These are phyloP conservation scores for Peribolospora baueri DNA, from an alignment of 768 basidiomycete species.

Conservation along the genomic window DNA sequence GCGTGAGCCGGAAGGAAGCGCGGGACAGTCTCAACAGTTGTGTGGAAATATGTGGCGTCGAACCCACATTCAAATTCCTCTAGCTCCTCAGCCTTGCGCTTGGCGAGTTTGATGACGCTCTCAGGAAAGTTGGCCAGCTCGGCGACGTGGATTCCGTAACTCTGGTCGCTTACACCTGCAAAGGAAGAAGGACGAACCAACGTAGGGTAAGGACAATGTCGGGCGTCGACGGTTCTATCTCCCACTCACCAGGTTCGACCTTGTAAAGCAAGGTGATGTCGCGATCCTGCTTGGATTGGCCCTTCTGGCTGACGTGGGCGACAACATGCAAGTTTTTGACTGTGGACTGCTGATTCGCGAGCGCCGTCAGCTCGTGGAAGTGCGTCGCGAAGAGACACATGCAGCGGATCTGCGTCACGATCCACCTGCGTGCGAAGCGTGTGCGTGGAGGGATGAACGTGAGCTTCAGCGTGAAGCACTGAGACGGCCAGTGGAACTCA, in stretches of 20 bases:
- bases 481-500: conserved; percentile 20
- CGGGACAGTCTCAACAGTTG: not conserved
- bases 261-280: conserved; percentile 65
- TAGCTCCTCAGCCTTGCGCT: conserved; percentile 69
- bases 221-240: not conserved
- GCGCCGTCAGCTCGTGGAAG: conserved; percentile 84
- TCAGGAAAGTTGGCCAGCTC: conserved; percentile 94
- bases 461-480: not conserved
- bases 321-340: conserved; percentile 92
- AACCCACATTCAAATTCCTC: conserved; percentile 50
- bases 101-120: conserved; percentile 74
- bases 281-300: conserved; percentile 21
- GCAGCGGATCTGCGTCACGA: conserved; percentile 70
- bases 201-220: not conserved
- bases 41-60: not conserved
- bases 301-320: conserved; percentile 49
- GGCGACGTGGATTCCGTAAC: conserved; percentile 95
- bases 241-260: conserved; percentile 43
- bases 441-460: not conserved
- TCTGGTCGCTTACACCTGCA: conserved; percentile 75
- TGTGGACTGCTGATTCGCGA: conserved; percentile 60
- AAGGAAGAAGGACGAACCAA: not conserved
- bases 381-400: conserved; percentile 91
- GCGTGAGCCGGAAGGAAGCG: not conserved
- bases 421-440: conserved; percentile 34